Evolutionary conservation across 495 filamentous ascomycete species (phyloP).

Genomic region (Penicillium goetzii): DNA sequence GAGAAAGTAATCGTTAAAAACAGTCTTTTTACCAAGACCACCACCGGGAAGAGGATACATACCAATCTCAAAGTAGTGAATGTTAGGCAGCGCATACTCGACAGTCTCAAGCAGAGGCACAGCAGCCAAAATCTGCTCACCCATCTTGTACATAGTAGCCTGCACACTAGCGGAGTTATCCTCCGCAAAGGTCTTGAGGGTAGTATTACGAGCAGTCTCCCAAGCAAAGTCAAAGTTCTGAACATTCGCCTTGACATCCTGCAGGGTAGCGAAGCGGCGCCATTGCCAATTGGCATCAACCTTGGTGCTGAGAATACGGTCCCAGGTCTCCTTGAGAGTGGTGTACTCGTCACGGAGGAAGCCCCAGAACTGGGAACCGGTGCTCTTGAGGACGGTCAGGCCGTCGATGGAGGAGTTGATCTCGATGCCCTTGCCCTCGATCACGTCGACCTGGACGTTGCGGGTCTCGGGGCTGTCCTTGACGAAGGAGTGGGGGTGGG

Average conservation of each 20-base stretch:
- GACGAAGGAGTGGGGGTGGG: conserved; percentile 95
- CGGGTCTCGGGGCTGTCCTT: conserved; percentile 88
- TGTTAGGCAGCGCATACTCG: conserved; percentile 89
- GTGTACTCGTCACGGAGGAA: conserved; percentile 94
- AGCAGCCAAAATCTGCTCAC: conserved; percentile 77
- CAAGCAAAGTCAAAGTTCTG: conserved; percentile 78
- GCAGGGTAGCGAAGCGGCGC: conserved; percentile 68
- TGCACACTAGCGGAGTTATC: conserved; percentile 93
- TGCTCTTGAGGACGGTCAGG: conserved; percentile 92
- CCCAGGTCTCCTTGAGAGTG: conserved; percentile 85
- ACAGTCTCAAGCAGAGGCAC: conserved; percentile 73
- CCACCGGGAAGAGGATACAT: too few relatives aligned
- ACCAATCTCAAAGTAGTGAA: conserved; percentile 99
- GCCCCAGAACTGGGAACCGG: conserved; percentile 94
- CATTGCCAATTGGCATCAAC: conserved; percentile 86
- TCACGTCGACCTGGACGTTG: conserved; percentile 51
- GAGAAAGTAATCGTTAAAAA: not conserved
- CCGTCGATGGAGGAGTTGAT: conserved; percentile 72
- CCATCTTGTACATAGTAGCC: conserved; percentile 99
- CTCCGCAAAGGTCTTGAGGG: conserved; percentile 88
- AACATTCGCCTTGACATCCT: conserved; percentile 65
- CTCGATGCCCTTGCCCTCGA: conserved; percentile 66
- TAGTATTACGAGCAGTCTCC: conserved; percentile 74
- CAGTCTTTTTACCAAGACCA: not conserved
- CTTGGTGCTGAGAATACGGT: conserved; percentile 92